Base-by-base conservation (phyloP, 2,329 filamentous ascomycete species). In the Leptographium galeiforme region DNA sequence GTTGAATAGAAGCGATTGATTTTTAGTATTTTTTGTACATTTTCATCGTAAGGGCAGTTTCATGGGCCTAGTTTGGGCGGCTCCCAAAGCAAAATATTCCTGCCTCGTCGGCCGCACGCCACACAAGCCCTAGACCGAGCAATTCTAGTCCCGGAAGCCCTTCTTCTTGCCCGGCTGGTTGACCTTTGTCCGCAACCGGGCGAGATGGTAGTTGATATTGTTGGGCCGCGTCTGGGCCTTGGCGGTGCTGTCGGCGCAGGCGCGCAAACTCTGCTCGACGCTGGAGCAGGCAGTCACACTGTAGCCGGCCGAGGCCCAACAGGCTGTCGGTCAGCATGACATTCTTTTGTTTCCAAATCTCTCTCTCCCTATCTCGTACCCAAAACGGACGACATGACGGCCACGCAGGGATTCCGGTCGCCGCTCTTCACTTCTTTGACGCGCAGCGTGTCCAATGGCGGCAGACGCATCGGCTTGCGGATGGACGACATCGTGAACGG, bases 201-300 rank as follows among this genome's bases (percentile, higher is more conserved):
- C 78, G 45, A 97, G 74, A 67, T 96, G 90, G 75, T 90, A 90
- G 72, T 97, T 97, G 79, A 97, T 89, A 67, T 82, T 91, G 72
- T 84, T 88, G 66, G 80, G 79, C 36, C 66, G 63, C 51, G 67
- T 64, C 13, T 69, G 61, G 45, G 69, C 62, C 55, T 67, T 74
- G 74, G 63, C 81, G 57, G 84, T 82, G 53, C 78, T 78, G 72
- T 97, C 91, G 89, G 96, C 95, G 70, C 82, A 86, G 36, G 69
- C 67, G 33, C 82, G 76, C 56, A 86, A 71, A 52, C 79, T 73
- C 53, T 74, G 73, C 67, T 84, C 81, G 59, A 84, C 64, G 44
- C 73, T 71, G 30, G 73, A 72, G 65, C 81, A 84, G 40, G 79
- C 79, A 13, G 73, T 64, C 7, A 76, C 72, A 65, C 71, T 84